A percentile compares a stretch with the other conserved stretches of the same genome.
phyloP scores from a whole-genome alignment of 345 rosid genomes.

The Eucalyptus fibrosa region DNA sequence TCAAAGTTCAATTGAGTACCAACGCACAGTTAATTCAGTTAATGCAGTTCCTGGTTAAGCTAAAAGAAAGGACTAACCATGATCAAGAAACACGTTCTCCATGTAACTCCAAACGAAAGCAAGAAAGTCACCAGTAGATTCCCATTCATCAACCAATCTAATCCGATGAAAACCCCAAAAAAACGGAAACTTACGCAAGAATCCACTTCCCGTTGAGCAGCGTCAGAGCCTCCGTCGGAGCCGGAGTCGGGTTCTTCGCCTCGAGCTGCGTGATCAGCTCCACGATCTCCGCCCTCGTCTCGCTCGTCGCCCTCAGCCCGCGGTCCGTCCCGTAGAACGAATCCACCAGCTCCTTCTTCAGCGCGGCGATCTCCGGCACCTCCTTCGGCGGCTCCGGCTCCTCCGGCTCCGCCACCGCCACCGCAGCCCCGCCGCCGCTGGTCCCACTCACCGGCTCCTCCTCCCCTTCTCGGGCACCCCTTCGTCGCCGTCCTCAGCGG shows the following conservation, averaged over 20 bases:
- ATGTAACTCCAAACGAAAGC: neutral
- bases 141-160: neutral
- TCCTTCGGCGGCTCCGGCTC: conserved; percentile 4
- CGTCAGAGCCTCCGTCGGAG: conserved; percentile 69
- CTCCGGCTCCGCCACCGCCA: neutral
- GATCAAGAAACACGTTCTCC: neutral
- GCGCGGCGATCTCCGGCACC: conserved; percentile 29
- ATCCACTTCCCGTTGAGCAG: conserved; percentile 91
- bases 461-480: neutral
- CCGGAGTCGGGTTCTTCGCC: conserved; percentile 75
- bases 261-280: conserved; percentile 89
- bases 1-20: neutral
- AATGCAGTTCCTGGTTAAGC: neutral
- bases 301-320: conserved; percentile 62
- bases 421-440: neutral
- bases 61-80: neutral
- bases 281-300: conserved; percentile 80
- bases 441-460: conserved; percentile 1
- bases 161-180: neutral
- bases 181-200: conserved; percentile 49
- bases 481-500: neutral
- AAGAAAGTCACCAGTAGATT: neutral
- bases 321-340: conserved; percentile 72
- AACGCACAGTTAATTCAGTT: neutral
- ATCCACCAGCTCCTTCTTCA: conserved; percentile 58